Evolutionary conservation across 352 stramenopile genomes (phyloP).

Genomic region (Globisporangium cylindrosporum): DNA sequence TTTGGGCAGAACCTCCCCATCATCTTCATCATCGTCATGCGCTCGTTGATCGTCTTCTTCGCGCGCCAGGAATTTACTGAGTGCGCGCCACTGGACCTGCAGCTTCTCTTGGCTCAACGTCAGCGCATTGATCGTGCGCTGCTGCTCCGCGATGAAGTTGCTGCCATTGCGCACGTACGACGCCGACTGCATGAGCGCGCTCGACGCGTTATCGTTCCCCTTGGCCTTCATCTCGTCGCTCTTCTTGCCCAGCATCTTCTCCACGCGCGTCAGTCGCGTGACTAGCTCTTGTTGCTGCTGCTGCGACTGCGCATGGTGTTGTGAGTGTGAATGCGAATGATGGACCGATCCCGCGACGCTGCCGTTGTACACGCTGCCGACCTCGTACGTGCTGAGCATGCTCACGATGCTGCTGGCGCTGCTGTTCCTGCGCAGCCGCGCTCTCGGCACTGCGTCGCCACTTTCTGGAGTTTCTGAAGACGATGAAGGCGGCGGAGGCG

Average conservation of each 20-base stretch:
- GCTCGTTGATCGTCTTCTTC: slow-evolving; percentile 12
- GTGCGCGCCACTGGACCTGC: slow-evolving; percentile 22
- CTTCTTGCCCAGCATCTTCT: slow-evolving; percentile 65
- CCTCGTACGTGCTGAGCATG: slow-evolving; percentile 19
- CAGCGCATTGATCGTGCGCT: slow-evolving; percentile 48
- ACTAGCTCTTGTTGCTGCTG: slow-evolving; percentile 31
- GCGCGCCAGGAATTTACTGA: slow-evolving; percentile 17
- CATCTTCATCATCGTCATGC: slow-evolving; percentile 9
- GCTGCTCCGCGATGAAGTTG: slow-evolving; percentile 38
- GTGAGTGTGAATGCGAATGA: background rate
- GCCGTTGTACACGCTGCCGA: slow-evolving; percentile 12
- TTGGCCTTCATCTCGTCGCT: slow-evolving; percentile 74
- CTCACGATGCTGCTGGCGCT: slow-evolving; percentile 20
- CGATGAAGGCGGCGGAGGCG: slow-evolving; percentile 24
- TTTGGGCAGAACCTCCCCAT: slow-evolving; percentile 7
- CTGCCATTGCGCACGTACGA: slow-evolving; percentile 33
- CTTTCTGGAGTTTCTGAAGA: slow-evolving; percentile 10
- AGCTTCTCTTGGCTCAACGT: slow-evolving; percentile 21
- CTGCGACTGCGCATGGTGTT: background rate
- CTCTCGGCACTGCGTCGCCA: slow-evolving; percentile 19
- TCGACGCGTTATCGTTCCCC: slow-evolving; percentile 51
- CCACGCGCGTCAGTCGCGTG: slow-evolving; percentile 35
- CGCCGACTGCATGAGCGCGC: slow-evolving; percentile 55
- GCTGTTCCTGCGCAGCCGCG: slow-evolving; percentile 16
- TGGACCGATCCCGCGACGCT: slow-evolving; percentile 14